A percentile compares a stretch with the other conserved stretches of the same genome.
phyloP scores from a whole-genome alignment of 1,284 basidiomycete genomes.

The Ganoderma sinense region DNA sequence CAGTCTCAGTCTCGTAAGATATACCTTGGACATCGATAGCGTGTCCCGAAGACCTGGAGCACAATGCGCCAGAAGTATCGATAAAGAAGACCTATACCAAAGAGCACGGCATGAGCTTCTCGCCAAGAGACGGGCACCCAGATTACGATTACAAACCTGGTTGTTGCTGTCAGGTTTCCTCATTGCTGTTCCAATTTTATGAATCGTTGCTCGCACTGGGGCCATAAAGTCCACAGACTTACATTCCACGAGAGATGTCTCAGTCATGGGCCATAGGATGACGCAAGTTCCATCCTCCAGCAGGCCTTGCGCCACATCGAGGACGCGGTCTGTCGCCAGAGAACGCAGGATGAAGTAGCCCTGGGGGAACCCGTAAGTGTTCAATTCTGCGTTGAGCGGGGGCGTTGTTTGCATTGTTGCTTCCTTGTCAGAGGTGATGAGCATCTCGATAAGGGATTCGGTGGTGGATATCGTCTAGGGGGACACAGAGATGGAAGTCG shows the following conservation, averaged over 20 bases:
- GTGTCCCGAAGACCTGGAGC: slow-evolving; percentile 80
- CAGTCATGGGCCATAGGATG: slow-evolving; percentile 74
- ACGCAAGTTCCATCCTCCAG: slow-evolving; percentile 72
- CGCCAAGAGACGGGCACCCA: slow-evolving; percentile 10
- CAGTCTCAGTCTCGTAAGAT: slow-evolving; percentile 14
- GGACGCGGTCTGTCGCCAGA: slow-evolving; percentile 61
- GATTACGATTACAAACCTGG: slow-evolving; percentile 53
- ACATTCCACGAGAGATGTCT: slow-evolving; percentile 80
- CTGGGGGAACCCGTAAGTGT: slow-evolving; percentile 66
- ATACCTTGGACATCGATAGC: slow-evolving; percentile 80
- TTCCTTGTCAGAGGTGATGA: slow-evolving; percentile 27
- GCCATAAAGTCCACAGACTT: not conserved
- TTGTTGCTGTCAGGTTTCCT: slow-evolving; percentile 74
- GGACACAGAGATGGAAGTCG: not conserved
- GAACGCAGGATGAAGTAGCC: slow-evolving; percentile 82
- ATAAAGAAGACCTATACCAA: slow-evolving; percentile 76
- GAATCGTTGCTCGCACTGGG: not conserved
- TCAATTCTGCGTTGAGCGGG: slow-evolving; percentile 36
- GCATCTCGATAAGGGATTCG: slow-evolving; percentile 9
- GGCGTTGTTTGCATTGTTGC: slow-evolving; percentile 17
- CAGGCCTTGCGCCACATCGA: slow-evolving; percentile 66
- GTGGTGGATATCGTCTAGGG: not conserved
- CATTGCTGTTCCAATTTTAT: slow-evolving; percentile 52
- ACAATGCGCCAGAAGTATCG: slow-evolving; percentile 75
- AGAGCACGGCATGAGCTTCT: not conserved